Conservation (phyloP, 2,329 filamentous ascomycete species). For the Aspergillus brunneoviolaceus region DNA sequence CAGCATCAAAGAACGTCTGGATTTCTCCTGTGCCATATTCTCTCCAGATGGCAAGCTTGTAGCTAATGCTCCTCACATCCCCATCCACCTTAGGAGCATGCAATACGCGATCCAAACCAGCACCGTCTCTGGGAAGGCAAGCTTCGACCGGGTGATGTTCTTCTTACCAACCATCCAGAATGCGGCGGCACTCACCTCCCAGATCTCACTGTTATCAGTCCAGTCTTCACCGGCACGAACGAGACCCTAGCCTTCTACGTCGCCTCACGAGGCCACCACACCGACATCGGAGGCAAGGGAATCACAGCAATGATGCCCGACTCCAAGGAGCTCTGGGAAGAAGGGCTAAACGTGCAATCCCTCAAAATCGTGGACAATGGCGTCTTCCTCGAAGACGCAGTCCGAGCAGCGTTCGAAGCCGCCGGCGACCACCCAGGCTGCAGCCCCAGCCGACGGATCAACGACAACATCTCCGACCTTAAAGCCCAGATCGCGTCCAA, state of each 20-base stretch:
- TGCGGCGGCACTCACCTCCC: too few relatives aligned
- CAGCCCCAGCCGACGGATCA: too few relatives aligned
- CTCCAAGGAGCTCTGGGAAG: slow-evolving; percentile 39
- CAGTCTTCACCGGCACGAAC: slow-evolving; percentile 17
- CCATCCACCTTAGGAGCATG: slow-evolving; percentile 78
- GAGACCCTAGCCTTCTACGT: slow-evolving; percentile 75
- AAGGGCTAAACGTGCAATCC: slow-evolving; percentile 38
- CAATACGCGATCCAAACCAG: slow-evolving; percentile 63
- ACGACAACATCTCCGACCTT: too few relatives aligned
- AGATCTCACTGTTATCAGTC: too few relatives aligned
- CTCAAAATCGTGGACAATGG: slow-evolving; percentile 45
- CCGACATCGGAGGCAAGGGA: slow-evolving; percentile 66
- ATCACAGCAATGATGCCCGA: slow-evolving; percentile 40
- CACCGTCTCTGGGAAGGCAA: too few relatives aligned
- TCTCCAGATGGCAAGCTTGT: slow-evolving; percentile 63
- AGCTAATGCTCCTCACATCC: slow-evolving; percentile 67
- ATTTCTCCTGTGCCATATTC: slow-evolving; percentile 79
- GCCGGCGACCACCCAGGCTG: too few relatives aligned
- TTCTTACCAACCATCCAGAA: too few relatives aligned
- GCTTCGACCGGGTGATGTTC: too few relatives aligned
- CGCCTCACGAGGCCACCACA: slow-evolving; percentile 70
- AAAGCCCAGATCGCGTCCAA: too few relatives aligned
- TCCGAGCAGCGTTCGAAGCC: too few relatives aligned
- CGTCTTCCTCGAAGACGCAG: slow-evolving; percentile 10
- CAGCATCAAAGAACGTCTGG: slow-evolving; percentile 44